Evolutionary conservation across 2,329 filamentous ascomycete species (phyloP).

Genomic region (Colletotrichum navitas): DNA sequence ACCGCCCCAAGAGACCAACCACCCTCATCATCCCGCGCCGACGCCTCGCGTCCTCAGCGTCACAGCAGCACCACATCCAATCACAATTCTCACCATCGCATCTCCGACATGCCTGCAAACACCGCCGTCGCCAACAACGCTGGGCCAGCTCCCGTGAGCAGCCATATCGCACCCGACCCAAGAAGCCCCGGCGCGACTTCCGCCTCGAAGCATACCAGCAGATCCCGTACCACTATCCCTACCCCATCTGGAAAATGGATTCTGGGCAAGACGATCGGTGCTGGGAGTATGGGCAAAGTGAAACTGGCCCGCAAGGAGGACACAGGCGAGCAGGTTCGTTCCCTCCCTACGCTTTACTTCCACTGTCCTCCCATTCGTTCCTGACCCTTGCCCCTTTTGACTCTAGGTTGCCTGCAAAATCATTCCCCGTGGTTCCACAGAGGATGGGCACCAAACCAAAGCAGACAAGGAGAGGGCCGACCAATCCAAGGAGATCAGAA

Average conservation of each 20-base stretch:
- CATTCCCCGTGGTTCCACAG: constrained; percentile 88
- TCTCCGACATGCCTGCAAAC: constrained; percentile 63
- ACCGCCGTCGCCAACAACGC: constrained; percentile 66
- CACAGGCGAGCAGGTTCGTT: constrained; percentile 86
- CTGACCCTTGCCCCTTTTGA: constrained; percentile 6
- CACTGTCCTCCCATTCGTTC: not conserved
- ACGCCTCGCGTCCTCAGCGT: constrained; percentile 62
- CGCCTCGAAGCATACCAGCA: constrained; percentile 62
- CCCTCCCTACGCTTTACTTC: not conserved
- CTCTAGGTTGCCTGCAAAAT: constrained; percentile 94
- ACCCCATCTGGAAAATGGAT: constrained; percentile 94
- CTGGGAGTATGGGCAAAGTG: constrained; percentile 98
- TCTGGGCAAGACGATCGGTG: constrained; percentile 95
- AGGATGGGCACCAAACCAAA: constrained; percentile 80
- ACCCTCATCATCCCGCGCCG: constrained; percentile 63
- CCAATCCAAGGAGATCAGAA: constrained; percentile 95
- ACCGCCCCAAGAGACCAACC: constrained; percentile 74
- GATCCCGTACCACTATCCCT: constrained; percentile 84
- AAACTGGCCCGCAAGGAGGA: constrained; percentile 94
- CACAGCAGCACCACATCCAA: constrained; percentile 64
- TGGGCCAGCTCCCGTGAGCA: constrained; percentile 63
- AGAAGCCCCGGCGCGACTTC: constrained; percentile 52
- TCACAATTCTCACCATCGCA: constrained; percentile 50
- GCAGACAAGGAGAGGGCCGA: constrained; percentile 90
- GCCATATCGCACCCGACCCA: constrained; percentile 59